phyloP scores from a whole-genome alignment of 352 stramenopile species.

The Phytophthora boehmeriae region DNA sequence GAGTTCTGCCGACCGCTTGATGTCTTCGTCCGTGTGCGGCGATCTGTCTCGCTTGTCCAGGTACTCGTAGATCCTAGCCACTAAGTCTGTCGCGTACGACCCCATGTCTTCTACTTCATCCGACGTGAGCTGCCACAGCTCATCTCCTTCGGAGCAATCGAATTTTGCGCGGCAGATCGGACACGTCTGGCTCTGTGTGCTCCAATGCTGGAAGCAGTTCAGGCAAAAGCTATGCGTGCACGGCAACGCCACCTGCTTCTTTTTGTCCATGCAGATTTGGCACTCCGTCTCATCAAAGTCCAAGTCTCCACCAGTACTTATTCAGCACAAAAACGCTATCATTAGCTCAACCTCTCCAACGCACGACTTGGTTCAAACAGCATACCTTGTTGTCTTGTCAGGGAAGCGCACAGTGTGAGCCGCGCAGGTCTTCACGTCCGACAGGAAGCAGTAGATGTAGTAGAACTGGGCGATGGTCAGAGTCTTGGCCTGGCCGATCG shows the following conservation, averaged over 20 bases:
- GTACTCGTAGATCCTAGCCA: conserved; percentile 82
- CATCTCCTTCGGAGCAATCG: conserved; percentile 76
- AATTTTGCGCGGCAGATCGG: conserved; percentile 78
- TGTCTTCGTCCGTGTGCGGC: conserved; percentile 40
- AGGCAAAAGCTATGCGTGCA: conserved; percentile 84
- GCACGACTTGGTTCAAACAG: neutral
- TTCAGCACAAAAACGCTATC: conserved; percentile 19
- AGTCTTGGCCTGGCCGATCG: conserved; percentile 69
- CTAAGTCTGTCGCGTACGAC: conserved; percentile 78
- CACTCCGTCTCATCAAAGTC: conserved; percentile 83
- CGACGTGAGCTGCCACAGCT: conserved; percentile 76
- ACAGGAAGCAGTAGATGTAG: conserved; percentile 84
- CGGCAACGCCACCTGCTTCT: conserved; percentile 77
- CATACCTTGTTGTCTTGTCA: conserved; percentile 40
- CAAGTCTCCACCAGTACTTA: conserved; percentile 25
- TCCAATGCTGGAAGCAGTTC: conserved; percentile 83
- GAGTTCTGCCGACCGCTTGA: conserved; percentile 53
- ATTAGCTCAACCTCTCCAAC: conserved; percentile 16
- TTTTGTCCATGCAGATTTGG: conserved; percentile 87
- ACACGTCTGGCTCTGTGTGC: conserved; percentile 77
- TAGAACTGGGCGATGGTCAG: conserved; percentile 80
- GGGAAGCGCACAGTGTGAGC: conserved; percentile 66
- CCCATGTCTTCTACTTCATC: conserved; percentile 73
- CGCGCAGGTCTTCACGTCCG: conserved; percentile 70
- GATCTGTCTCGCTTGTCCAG: conserved; percentile 71